A percentile compares a stretch with the other conserved stretches of the same genome.
Evolutionary conservation across 1,139 yeast genomes (phyloP).

Genomic region (Hyphopichia khmerensis): DNA sequence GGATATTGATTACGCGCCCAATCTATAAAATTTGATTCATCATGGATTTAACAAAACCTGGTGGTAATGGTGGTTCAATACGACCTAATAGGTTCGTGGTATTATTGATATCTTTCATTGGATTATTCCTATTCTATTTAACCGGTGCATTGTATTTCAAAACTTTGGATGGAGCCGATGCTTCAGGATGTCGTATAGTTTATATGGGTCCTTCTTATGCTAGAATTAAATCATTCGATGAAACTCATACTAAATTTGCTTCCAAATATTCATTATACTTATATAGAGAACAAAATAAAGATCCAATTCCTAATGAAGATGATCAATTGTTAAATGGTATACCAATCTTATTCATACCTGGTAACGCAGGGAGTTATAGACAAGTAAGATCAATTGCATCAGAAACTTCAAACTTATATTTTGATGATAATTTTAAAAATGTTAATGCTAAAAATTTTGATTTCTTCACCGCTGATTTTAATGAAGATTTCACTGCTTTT

Average conservation of each 20-base stretch:
- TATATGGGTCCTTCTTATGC: slow-evolving; percentile 81
- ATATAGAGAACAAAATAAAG: slow-evolving; percentile 76
- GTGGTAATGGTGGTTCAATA: slow-evolving; percentile 2
- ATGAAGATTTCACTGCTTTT: slow-evolving; percentile 94
- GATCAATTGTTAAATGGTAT: slow-evolving; percentile 57
- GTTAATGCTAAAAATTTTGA: slow-evolving; percentile 52
- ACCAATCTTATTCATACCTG: slow-evolving; percentile 92
- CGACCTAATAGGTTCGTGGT: slow-evolving; percentile 11
- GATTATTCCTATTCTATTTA: slow-evolving; percentile 14
- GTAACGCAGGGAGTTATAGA: slow-evolving; percentile 92
- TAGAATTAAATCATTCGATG: slow-evolving; percentile 68
- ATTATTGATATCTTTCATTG: slow-evolving; percentile 12
- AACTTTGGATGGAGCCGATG: slow-evolving; percentile 30
- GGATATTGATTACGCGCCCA: not conserved
- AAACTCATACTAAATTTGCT: slow-evolving; percentile 68
- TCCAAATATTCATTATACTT: slow-evolving; percentile 76
- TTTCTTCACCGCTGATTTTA: slow-evolving; percentile 88
- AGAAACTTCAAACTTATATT: slow-evolving; percentile 55
- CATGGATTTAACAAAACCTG: slow-evolving; percentile 2
- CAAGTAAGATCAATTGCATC: slow-evolving; percentile 95
- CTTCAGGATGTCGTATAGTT: slow-evolving; percentile 52
- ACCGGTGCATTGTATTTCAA: slow-evolving; percentile 20
- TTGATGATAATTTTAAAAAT: slow-evolving; percentile 26
- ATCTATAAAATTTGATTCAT: slow-evolving; percentile 2
- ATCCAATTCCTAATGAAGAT: slow-evolving; percentile 48